Percentiles rank a stretch among this genome's conserved stretches.
phyloP scores from a whole-genome alignment of 192 early-diverging fungal species.

The Lunasporangiospora selenospora region DNA sequence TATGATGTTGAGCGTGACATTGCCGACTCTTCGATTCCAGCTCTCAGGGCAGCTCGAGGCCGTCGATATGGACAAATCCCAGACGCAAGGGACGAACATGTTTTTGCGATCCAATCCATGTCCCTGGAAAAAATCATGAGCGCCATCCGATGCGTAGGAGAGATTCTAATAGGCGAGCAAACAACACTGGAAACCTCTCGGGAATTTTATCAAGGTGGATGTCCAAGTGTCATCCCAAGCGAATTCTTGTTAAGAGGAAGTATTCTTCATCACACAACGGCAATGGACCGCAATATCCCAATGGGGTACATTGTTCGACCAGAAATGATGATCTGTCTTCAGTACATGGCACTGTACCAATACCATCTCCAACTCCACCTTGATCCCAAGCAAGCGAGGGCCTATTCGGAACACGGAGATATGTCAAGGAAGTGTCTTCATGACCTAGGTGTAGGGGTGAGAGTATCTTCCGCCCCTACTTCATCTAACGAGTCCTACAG shows the following conservation, averaged over 20 bases:
- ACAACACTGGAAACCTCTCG: neutral
- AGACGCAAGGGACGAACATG: slow-evolving; percentile 4
- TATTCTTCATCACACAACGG: neutral
- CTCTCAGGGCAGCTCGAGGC: neutral
- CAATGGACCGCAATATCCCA: neutral
- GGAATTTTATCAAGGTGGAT: slow-evolving; percentile 23
- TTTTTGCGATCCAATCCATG: slow-evolving; percentile 12
- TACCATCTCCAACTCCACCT: slow-evolving; percentile 17
- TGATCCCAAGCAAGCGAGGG: neutral
- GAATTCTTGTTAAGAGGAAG: neutral
- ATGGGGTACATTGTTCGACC: slow-evolving; percentile 14
- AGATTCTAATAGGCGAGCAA: neutral
- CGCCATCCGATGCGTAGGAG: slow-evolving; percentile 1
- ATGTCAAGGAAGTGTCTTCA: no score
- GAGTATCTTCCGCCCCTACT: no score
- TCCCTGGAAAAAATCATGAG: slow-evolving; percentile 4
- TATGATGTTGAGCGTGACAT: neutral
- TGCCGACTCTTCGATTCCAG: slow-evolving; percentile 5
- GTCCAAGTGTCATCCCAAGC: slow-evolving; percentile 10
- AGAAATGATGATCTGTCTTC: slow-evolving; percentile 5
- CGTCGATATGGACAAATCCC: slow-evolving; percentile 6
- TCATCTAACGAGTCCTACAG: no score
- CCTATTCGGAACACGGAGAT: no score
- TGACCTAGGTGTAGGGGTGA: no score
- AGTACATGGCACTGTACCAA: neutral